Evolutionary conservation across 2,329 filamentous ascomycete species (phyloP), one percentile per base, ranked within the genome.

Genomic region (Trichoderma gracile): DNA sequence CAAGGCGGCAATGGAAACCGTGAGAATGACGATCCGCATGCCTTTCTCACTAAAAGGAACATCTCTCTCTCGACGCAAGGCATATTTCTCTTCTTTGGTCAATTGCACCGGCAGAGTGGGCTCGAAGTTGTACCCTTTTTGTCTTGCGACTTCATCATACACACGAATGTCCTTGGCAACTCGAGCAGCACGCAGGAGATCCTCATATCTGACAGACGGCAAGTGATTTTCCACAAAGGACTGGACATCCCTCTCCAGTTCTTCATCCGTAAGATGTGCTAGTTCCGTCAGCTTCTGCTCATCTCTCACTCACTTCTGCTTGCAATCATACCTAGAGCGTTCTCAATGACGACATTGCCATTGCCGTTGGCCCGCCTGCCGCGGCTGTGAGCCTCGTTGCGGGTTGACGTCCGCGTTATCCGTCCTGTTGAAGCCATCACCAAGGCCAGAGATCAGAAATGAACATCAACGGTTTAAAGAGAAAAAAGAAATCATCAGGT

Each of bases 1-100:
- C 49, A 81, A 76, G 0, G 79, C 79, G 0, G 79, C 78, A 3
- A 80, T 71, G 3, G 78, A 79, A 14, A 81, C 79, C 1, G 78
- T 79, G 38, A 77, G 66, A 45, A 80, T 75, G 58, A 81, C 78
- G 12, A 75, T 71, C 17, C 73, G 65, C 75, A 80, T 80, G 2
- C 75, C 74, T 50, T 69, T 70, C 45, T 80, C 74, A 10, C 77
- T 77, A 45, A 79, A 78, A 0, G 78, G 69, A 0, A 72, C 70
- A 56, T 80, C 77, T 38, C 73, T 74, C 67, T 81, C 79, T 1
- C 71, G 70, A 14, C 69, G 69, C 27, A 81, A 71, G 0, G 77
- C 78, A 3, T 49, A 8, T 50, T 77, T 80, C 68, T 81, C 78
- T 9, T 77, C 70, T 0, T 61, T 21, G 0, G 71, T 73, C 2